These are phyloP conservation scores for Candida palmyrensis DNA, from an alignment of 805 yeast species.

Conservation along the genomic window DNA sequence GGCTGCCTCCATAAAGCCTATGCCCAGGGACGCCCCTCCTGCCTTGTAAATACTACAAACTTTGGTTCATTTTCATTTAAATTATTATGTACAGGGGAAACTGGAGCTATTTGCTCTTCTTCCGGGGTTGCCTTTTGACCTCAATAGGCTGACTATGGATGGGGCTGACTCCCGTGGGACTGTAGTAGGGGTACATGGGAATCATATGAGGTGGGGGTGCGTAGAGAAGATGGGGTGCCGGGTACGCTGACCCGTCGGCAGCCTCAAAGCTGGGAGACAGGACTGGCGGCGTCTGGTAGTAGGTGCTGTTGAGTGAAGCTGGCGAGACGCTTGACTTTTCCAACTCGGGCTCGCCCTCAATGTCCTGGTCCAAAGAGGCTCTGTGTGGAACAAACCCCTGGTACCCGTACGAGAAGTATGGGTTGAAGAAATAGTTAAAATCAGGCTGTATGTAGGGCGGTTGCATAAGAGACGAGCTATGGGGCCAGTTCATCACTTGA, in stretches of 20 bases:
- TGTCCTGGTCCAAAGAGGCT: conserved; percentile 2
- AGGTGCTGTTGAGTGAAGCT: background rate
- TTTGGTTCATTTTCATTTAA: too few relatives aligned
- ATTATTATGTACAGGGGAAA: too few relatives aligned
- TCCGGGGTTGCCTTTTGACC: too few relatives aligned
- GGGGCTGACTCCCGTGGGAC: too few relatives aligned
- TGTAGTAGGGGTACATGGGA: conserved; percentile 1
- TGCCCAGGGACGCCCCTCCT: conserved; percentile 25
- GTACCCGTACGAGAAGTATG: conserved; percentile 3
- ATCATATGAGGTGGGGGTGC: conserved; percentile 3
- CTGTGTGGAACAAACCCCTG: conserved; percentile 1
- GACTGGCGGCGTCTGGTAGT: conserved; percentile 1
- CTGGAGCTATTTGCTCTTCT: too few relatives aligned
- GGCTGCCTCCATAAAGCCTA: conserved; percentile 19
- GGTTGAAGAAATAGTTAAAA: conserved; percentile 1
- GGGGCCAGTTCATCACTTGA: background rate
- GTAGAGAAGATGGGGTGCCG: conserved; percentile 1
- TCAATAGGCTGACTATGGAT: too few relatives aligned
- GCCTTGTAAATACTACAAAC: conserved; percentile 20
- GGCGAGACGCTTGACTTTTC: conserved; percentile 1
- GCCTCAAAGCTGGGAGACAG: conserved; percentile 2
- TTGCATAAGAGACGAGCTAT: background rate
- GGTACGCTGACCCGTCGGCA: conserved; percentile 1
- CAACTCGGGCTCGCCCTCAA: background rate
- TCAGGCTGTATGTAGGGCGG: conserved; percentile 1